Percentiles rank a stretch among this genome's conserved stretches.
Conservation (phyloP, 257 asterid genomes). For the Coffea canephora region DNA sequence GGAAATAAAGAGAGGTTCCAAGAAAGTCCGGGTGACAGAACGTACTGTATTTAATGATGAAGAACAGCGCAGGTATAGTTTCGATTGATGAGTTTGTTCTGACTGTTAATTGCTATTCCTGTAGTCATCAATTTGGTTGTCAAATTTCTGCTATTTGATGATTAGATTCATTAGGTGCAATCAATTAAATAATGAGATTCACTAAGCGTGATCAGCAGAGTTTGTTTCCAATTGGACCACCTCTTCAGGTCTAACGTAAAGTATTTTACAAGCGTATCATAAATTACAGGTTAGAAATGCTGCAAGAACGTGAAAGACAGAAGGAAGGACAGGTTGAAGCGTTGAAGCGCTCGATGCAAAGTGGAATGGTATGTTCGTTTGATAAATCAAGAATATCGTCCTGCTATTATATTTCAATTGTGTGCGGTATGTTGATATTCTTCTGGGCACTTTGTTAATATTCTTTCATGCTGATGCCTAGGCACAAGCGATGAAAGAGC, state of each 20-base stretch:
- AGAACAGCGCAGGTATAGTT: conserved; percentile 77
- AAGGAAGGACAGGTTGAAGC: conserved; percentile 78
- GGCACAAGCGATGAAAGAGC: conserved; percentile 99
- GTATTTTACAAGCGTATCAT: not conserved
- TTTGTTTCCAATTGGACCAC: not conserved
- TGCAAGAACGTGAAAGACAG: conserved; percentile 71
- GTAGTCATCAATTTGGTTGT: not conserved
- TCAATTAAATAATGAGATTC: not conserved
- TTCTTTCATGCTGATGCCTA: conserved; percentile 23
- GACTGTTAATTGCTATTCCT: conserved; percentile 6
- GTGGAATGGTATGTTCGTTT: conserved; percentile 70
- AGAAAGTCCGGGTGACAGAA: conserved; percentile 54
- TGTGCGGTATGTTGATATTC: conserved; percentile 1
- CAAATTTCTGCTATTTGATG: too few relatives aligned
- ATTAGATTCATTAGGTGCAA: not conserved
- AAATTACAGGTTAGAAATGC: conserved; percentile 68
- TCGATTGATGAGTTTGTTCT: conserved; percentile 8
- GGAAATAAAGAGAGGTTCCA: conserved; percentile 60
- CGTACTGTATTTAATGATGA: conserved; percentile 88
- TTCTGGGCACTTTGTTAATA: not conserved
- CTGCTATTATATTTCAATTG: not conserved
- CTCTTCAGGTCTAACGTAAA: not conserved
- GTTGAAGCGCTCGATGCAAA: conserved; percentile 73
- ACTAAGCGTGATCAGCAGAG: not conserved
- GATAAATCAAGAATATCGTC: not conserved